phyloP scores from a whole-genome alignment of 2,329 filamentous ascomycete genomes.

The Clonostachys byssicola region DNA sequence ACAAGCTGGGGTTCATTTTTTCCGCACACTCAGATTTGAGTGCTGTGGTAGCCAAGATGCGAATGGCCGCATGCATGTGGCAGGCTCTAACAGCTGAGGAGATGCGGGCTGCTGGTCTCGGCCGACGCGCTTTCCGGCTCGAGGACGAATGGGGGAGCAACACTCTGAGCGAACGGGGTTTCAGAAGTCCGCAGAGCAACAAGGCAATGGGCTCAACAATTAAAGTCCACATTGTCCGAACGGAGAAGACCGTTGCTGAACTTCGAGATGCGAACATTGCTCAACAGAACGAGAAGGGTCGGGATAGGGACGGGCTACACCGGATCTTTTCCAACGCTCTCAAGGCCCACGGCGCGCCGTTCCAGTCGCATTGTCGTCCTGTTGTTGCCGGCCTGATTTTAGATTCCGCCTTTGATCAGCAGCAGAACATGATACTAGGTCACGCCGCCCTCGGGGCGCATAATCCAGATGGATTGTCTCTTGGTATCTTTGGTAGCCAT shows the following conservation, averaged over 20 bases:
- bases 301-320: slow-evolving; percentile 51
- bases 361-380: slow-evolving; percentile 35
- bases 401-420: slow-evolving; percentile 63
- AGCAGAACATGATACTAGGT: slow-evolving; percentile 54
- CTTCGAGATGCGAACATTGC: slow-evolving; percentile 60
- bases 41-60: slow-evolving; percentile 64
- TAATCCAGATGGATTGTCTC: slow-evolving; percentile 51
- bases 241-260: slow-evolving; percentile 62
- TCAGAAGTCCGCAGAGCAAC: background rate
- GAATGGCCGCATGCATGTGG: slow-evolving; percentile 73
- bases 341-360: slow-evolving; percentile 32
- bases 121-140: slow-evolving; percentile 65
- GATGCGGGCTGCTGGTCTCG: slow-evolving; percentile 66
- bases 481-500: slow-evolving; percentile 71
- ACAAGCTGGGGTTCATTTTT: slow-evolving; percentile 54
- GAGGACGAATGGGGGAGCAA: slow-evolving; percentile 72
- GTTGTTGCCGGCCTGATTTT: slow-evolving; percentile 69
- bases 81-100: slow-evolving; percentile 74
- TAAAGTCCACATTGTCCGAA: slow-evolving; percentile 66
- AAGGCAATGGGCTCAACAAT: slow-evolving; percentile 25
- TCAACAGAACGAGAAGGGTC: slow-evolving; percentile 56
- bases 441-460: slow-evolving; percentile 59
- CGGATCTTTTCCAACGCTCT: slow-evolving; percentile 32
- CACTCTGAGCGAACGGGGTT: slow-evolving; percentile 41
- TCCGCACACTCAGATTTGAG: slow-evolving; percentile 43